These are phyloP conservation scores for Botryotinia calthae DNA, from an alignment of 2,329 filamentous ascomycete species.

Conservation along the genomic window DNA sequence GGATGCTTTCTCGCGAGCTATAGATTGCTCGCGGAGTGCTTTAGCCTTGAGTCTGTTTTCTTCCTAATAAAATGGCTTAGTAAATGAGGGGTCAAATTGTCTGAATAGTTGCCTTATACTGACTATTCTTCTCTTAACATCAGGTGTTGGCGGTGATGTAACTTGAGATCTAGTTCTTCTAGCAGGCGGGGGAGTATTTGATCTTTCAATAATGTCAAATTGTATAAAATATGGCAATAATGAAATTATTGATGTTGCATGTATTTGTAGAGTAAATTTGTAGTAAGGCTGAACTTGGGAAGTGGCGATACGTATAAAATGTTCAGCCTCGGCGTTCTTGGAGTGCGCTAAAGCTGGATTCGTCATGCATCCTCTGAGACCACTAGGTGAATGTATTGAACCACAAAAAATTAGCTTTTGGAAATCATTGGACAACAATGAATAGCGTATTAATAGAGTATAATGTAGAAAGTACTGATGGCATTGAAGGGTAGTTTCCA, in stretches of 20 bases:
- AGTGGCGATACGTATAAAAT: constrained; percentile 12
- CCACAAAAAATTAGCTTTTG: background rate
- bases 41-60: constrained; percentile 85
- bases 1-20: constrained; percentile 57
- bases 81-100: background rate
- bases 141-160: constrained; percentile 53
- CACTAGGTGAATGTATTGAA: background rate
- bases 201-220: constrained; percentile 28
- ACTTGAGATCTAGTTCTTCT: constrained; percentile 1
- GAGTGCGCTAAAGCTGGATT: constrained; percentile 3
- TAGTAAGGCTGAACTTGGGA: constrained; percentile 15
- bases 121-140: constrained; percentile 55
- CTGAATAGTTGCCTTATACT: constrained; percentile 31
- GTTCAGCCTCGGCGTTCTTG: constrained; percentile 12
- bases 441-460: background rate
- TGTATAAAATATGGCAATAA: background rate
- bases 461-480: background rate
- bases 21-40: constrained; percentile 71
- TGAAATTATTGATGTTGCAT: background rate
- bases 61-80: constrained; percentile 56
- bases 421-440: background rate
- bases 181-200: constrained; percentile 28
- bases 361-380: background rate
- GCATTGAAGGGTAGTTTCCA: constrained; percentile 6
- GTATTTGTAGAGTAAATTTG: background rate